Conservation (phyloP, 352 stramenopile genomes). For the Phytophthora rubi region DNA sequence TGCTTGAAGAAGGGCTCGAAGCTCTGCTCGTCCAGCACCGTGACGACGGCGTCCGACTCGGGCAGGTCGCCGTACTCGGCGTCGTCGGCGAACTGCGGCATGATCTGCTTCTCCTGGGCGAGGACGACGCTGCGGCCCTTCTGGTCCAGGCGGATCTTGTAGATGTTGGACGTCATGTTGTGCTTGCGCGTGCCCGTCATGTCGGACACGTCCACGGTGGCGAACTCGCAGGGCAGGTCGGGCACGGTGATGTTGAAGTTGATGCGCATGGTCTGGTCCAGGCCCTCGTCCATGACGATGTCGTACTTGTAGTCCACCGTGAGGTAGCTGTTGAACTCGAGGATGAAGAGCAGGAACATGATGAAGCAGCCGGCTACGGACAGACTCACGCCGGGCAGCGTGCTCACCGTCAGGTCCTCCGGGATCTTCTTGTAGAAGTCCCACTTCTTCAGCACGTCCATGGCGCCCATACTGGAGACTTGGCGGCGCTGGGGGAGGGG, state of each 20-base stretch:
- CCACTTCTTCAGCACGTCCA: constrained; percentile 92
- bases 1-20: constrained; percentile 93
- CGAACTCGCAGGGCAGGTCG: constrained; percentile 97
- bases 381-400: constrained; percentile 82
- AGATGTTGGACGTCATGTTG: constrained; percentile 99
- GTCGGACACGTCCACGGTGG: constrained; percentile 96
- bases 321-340: constrained; percentile 91
- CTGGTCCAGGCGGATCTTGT: constrained; percentile 94
- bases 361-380: constrained; percentile 87
- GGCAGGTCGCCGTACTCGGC: constrained; percentile 74
- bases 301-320: constrained; percentile 89
- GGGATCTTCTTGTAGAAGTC: constrained; percentile 94
- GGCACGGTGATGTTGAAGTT: constrained; percentile 99
- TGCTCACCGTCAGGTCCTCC: constrained; percentile 89
- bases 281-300: constrained; percentile 89
- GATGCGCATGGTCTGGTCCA: constrained; percentile 91
- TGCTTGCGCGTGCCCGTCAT: constrained; percentile 97
- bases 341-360: constrained; percentile 91
- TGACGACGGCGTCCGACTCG: constrained; percentile 79
- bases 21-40: constrained; percentile 76
- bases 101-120: constrained; percentile 89
- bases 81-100: constrained; percentile 75
- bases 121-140: constrained; percentile 86
- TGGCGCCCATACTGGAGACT: constrained; percentile 67
- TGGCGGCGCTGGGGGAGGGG: neutral